Conservation (phyloP, 345 rosid genomes). For the Arabidopsis suecica region DNA sequence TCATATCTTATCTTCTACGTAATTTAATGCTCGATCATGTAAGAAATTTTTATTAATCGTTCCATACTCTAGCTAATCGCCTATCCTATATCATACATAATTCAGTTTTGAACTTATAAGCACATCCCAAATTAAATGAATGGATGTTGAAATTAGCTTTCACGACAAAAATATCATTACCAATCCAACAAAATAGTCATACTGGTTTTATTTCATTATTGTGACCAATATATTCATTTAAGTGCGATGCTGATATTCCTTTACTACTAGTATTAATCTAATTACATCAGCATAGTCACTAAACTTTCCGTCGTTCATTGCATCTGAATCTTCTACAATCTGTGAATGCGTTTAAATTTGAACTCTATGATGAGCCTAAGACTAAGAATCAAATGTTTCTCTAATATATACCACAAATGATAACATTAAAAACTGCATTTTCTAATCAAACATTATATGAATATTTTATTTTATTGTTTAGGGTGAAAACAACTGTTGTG, state of each 20-base stretch:
- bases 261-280: background rate
- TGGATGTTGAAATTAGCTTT: background rate
- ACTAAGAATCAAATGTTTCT: no score
- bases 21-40: background rate
- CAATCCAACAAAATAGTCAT: background rate
- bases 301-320: no score
- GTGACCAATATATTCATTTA: background rate
- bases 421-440: no score
- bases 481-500: no score
- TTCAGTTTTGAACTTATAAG: background rate
- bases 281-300: background rate
- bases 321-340: no score
- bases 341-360: no score
- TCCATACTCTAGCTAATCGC: no score
- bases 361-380: no score
- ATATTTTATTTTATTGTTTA: no score
- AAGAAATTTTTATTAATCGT: background rate
- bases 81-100: background rate
- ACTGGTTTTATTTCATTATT: background rate
- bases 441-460: no score
- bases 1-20: background rate
- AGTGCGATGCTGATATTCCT: background rate
- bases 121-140: conserved; percentile 19
- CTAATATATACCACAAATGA: no score
- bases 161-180: background rate